A percentile compares a stretch with the other conserved stretches of the same genome.
phyloP scores from a whole-genome alignment of 169 alveolate species.

The Eimeria tenella region DNA sequence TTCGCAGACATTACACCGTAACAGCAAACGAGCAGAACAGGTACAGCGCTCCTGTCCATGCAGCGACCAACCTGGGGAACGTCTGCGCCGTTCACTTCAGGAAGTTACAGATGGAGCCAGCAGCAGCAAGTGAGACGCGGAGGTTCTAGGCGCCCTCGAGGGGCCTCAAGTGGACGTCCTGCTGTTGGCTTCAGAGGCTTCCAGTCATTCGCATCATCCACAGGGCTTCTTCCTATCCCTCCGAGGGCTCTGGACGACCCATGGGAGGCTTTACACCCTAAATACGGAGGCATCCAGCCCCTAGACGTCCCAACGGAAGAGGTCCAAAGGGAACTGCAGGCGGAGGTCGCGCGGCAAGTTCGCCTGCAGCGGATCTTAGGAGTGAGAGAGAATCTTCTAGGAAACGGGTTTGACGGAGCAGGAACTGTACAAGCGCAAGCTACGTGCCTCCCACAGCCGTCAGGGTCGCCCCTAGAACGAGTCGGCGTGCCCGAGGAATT shows the following conservation, averaged over 20 bases:
- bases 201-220: not conserved
- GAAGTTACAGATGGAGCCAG: not conserved
- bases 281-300: conserved; percentile 32
- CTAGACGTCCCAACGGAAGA: conserved; percentile 35
- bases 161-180: not conserved
- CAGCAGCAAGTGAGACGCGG: not conserved
- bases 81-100: not conserved
- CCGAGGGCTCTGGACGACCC: conserved; percentile 26
- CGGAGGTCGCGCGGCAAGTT: not conserved
- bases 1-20: no score
- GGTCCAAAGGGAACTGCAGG: not conserved
- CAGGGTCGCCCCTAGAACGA: no score
- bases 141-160: conserved; percentile 6
- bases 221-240: not conserved
- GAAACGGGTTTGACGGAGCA: not conserved
- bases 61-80: no score
- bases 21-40: no score
- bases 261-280: conserved; percentile 23
- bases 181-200: not conserved
- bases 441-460: no score
- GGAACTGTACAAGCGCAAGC: not conserved
- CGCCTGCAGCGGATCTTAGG: not conserved
- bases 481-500: no score
- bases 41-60: no score
- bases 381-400: not conserved